Percentiles rank a stretch among this genome's conserved stretches.
phyloP scores from a whole-genome alignment of 2,329 filamentous ascomycete genomes.

The Colletotrichum sojae region DNA sequence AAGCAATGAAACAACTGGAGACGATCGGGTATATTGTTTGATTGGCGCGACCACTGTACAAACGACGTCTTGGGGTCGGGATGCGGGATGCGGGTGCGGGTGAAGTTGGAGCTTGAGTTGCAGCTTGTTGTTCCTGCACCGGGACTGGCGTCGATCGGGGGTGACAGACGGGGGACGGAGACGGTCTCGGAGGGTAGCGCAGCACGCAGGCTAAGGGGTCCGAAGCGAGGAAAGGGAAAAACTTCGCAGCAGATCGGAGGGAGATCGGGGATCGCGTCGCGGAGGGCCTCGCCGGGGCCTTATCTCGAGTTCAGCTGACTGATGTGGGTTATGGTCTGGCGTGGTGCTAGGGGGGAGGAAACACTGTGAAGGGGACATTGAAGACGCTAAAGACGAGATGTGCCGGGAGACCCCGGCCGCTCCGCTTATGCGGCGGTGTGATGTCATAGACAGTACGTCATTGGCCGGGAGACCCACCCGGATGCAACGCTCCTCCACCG shows the following conservation, averaged over 20 bases:
- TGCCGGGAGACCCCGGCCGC: slow-evolving; percentile 21
- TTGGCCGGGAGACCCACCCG: slow-evolving; percentile 20
- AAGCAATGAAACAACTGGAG: slow-evolving; percentile 19
- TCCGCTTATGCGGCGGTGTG: slow-evolving; percentile 33
- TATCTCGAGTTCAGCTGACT: slow-evolving; percentile 30
- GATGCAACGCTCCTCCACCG: slow-evolving; percentile 18
- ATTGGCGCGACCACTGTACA: no score
- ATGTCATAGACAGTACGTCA: slow-evolving; percentile 38
- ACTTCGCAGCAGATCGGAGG: slow-evolving; percentile 23
- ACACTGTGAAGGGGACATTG: no score
- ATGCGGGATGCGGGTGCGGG: neutral
- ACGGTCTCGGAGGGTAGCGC: neutral
- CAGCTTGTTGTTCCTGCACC: slow-evolving; percentile 11
- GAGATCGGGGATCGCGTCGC: slow-evolving; percentile 35
- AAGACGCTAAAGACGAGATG: slow-evolving; percentile 5
- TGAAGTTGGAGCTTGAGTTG: neutral
- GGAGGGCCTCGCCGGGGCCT: slow-evolving; percentile 30
- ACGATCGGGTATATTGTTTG: slow-evolving; percentile 16
- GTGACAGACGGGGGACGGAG: slow-evolving; percentile 20
- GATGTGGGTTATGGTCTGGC: neutral
- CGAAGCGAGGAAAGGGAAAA: neutral
- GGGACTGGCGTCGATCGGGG: slow-evolving; percentile 30
- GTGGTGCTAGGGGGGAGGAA: neutral
- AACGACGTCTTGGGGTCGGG: neutral
- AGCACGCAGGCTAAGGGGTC: slow-evolving; percentile 3